A percentile compares a stretch with the other conserved stretches of the same genome.
Evolutionary conservation across 371 early-diverging fungal genomes (phyloP).

Genomic region (Zychaea mexicana): DNA sequence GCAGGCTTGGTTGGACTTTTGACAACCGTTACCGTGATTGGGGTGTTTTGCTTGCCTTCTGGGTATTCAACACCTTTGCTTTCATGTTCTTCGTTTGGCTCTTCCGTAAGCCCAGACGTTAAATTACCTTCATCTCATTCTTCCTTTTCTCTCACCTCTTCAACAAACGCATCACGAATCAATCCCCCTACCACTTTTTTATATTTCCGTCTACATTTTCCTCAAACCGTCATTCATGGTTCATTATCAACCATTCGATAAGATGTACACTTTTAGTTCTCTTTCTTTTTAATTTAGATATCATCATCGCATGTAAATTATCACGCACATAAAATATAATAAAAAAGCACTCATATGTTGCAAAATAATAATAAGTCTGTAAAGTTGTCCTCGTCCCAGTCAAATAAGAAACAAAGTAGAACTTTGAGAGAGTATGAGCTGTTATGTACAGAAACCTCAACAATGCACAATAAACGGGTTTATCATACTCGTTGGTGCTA

Average conservation of each 20-base stretch:
- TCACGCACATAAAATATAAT: slow-evolving; percentile 1
- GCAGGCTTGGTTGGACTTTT: slow-evolving; percentile 62
- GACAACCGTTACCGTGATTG: slow-evolving; percentile 66
- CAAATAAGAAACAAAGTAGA: too few relatives aligned
- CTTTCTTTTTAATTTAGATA: slow-evolving; percentile 3
- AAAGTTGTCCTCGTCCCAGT: too few relatives aligned
- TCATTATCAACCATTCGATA: background rate
- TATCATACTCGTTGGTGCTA: too few relatives aligned
- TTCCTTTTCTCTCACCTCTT: background rate
- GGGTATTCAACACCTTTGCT: slow-evolving; percentile 57
- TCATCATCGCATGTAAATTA: slow-evolving; percentile 5
- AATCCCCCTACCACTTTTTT: background rate
- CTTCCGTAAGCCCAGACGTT: slow-evolving; percentile 47
- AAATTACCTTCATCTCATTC: slow-evolving; percentile 13
- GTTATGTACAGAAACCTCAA: too few relatives aligned
- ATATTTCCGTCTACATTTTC: background rate
- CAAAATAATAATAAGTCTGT: background rate
- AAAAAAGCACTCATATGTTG: slow-evolving; percentile 4
- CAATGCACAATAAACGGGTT: too few relatives aligned
- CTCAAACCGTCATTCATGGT: background rate
- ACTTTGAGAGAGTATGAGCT: too few relatives aligned
- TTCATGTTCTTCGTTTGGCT: slow-evolving; percentile 52
- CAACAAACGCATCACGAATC: too few relatives aligned
- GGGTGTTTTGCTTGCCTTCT: slow-evolving; percentile 66
- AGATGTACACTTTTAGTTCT: background rate